Conservation (phyloP, 1,284 basidiomycete species). For the Termitomyces sp. region DNA sequence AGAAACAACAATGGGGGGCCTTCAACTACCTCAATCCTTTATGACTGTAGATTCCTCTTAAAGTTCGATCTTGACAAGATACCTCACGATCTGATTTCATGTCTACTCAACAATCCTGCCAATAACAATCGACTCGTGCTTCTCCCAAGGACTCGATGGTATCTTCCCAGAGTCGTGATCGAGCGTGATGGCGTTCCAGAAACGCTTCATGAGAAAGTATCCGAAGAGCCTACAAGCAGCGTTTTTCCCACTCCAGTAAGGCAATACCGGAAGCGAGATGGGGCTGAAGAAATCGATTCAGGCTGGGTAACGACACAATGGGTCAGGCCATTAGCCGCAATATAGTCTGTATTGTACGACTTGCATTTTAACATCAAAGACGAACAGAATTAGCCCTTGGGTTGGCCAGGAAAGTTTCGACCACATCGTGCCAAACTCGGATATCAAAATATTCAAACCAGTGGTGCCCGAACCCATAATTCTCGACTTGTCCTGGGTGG, state of each 20-base stretch:
- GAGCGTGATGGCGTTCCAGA: constrained; percentile 7
- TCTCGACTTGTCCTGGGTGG: constrained; percentile 32
- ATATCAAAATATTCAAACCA: constrained; percentile 44
- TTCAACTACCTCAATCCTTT: constrained; percentile 38
- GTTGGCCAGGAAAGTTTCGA: constrained; percentile 29
- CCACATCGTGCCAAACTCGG: constrained; percentile 34
- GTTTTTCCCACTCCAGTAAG: neutral
- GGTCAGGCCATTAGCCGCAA: constrained; percentile 39
- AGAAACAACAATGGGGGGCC: constrained; percentile 17
- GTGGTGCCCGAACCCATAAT: constrained; percentile 36
- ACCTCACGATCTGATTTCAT: constrained; percentile 24
- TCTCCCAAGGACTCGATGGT: constrained; percentile 37
- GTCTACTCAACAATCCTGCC: neutral
- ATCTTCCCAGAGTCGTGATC: constrained; percentile 41
- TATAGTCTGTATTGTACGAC: constrained; percentile 20
- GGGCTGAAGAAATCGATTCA: constrained; percentile 17
- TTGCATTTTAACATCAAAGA: neutral
- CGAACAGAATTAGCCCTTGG: constrained; percentile 5
- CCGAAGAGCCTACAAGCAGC: constrained; percentile 4
- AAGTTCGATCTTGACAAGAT: constrained; percentile 38
- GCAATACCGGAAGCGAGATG: constrained; percentile 13
- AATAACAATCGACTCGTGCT: constrained; percentile 26
- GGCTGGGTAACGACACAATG: constrained; percentile 46
- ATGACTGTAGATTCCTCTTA: constrained; percentile 56
- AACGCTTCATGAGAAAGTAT: constrained; percentile 22